Conservation (phyloP, 176 grass and related monocot species). For the Coix lacrymajobi region DNA sequence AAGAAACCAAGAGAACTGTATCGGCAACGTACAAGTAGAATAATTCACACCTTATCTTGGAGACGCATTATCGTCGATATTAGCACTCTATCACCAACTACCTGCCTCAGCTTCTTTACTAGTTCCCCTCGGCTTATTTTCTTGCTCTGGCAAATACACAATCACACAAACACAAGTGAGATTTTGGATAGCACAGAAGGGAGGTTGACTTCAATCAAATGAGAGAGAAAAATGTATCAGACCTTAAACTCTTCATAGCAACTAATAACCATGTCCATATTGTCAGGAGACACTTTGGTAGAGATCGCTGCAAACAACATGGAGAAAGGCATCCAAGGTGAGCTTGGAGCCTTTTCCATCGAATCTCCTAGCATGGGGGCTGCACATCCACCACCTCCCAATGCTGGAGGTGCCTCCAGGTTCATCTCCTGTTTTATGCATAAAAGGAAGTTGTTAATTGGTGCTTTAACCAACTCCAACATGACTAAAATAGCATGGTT, state of each 20-base stretch:
- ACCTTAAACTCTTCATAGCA: constrained; percentile 98
- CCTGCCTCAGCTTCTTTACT: constrained; percentile 75
- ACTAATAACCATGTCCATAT: constrained; percentile 83
- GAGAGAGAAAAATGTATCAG: neutral
- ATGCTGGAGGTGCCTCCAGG: constrained; percentile 36
- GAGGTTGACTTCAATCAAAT: neutral
- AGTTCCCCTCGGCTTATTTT: constrained; percentile 82
- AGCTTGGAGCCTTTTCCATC: constrained; percentile 56
- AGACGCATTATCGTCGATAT: constrained; percentile 93
- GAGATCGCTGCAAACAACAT: constrained; percentile 99
- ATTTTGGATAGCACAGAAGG: neutral
- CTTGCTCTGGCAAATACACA: constrained; percentile 47
- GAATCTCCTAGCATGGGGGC: constrained; percentile 48
- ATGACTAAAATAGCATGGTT: constrained; percentile 22
- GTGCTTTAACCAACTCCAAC: constrained; percentile 6
- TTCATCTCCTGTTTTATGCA: constrained; percentile 50
- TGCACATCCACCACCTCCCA: constrained; percentile 46
- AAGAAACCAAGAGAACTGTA: neutral
- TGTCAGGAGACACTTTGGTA: constrained; percentile 70
- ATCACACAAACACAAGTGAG: neutral
- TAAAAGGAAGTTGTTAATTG: constrained; percentile 14
- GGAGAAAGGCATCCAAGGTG: constrained; percentile 99
- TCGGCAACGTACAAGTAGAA: neutral
- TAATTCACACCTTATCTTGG: constrained; percentile 62
- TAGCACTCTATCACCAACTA: constrained; percentile 87